These are phyloP conservation scores for Xanthoconium separans DNA, from an alignment of 1,284 basidiomycete genomes.

Conservation along the genomic window DNA sequence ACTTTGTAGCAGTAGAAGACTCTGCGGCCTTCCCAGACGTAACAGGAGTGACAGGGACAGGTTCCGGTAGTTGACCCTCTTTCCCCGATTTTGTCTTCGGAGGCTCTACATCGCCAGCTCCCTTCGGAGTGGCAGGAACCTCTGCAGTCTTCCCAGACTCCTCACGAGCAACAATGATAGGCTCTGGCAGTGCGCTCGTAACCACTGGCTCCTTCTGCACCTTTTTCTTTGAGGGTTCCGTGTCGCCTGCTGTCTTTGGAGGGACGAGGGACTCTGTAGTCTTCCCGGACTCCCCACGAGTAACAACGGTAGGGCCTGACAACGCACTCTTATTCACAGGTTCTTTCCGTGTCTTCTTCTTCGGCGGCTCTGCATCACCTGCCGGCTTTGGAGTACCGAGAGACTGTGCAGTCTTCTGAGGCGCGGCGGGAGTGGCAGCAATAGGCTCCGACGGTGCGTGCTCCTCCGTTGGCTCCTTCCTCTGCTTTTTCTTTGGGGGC, in stretches of 20 bases:
- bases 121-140: neutral
- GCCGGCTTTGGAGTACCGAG: neutral
- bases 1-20: too few species aligned
- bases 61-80: too few species aligned
- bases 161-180: neutral
- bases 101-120: neutral
- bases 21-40: neutral
- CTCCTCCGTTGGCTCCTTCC: neutral
- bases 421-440: too few species aligned
- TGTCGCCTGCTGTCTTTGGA: too few species aligned
- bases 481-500: conserved; percentile 27
- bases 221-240: neutral
- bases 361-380: conserved; percentile 12
- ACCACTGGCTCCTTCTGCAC: neutral
- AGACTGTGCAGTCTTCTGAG: neutral
- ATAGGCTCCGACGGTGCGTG: neutral
- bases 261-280: too few species aligned
- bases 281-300: too few species aligned
- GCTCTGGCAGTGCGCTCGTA: too few species aligned
- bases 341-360: conserved; percentile 24
- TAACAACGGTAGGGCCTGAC: too few species aligned
- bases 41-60: neutral
- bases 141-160: neutral
- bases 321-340: neutral
- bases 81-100: neutral